Percentiles rank a stretch among this genome's conserved stretches.
phyloP scores from a whole-genome alignment of 129 eudicot species.

The Gnaphalium uliginosum region DNA sequence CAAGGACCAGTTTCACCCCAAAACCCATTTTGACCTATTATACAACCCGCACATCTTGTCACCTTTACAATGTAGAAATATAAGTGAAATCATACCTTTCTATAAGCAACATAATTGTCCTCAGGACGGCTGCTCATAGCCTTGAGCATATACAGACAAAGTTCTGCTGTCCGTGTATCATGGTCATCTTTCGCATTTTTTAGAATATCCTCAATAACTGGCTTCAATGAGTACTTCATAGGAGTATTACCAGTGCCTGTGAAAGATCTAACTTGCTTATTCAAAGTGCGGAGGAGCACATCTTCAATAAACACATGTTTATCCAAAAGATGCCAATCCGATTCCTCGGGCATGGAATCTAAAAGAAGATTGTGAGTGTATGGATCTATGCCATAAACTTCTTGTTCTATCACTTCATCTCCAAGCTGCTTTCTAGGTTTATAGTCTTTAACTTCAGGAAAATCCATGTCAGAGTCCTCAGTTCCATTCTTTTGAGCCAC shows the following conservation, averaged over 20 bases:
- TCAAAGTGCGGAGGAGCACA: constrained; percentile 69
- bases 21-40: neutral
- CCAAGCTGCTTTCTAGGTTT: constrained; percentile 92
- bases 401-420: constrained; percentile 94
- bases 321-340: constrained; percentile 82
- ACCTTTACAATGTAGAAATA: neutral
- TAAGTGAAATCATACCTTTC: constrained; percentile 59
- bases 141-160: constrained; percentile 68
- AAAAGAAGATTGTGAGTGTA: constrained; percentile 91
- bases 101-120: constrained; percentile 95
- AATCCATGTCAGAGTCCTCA: constrained; percentile 94
- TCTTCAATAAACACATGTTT: constrained; percentile 92
- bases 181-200: constrained; percentile 49
- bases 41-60: neutral
- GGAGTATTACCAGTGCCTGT: constrained; percentile 92
- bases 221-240: constrained; percentile 75
- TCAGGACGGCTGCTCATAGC: constrained; percentile 79
- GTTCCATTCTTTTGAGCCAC: constrained; percentile 76
- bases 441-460: constrained; percentile 90
- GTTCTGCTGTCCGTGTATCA: constrained; percentile 49
- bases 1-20: too few relatives aligned
- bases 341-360: constrained; percentile 89
- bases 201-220: constrained; percentile 67
- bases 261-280: constrained; percentile 71
- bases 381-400: constrained; percentile 98